Base-by-base conservation (phyloP, 176 grass and related monocot genomes). In the Musa itinerans region DNA sequence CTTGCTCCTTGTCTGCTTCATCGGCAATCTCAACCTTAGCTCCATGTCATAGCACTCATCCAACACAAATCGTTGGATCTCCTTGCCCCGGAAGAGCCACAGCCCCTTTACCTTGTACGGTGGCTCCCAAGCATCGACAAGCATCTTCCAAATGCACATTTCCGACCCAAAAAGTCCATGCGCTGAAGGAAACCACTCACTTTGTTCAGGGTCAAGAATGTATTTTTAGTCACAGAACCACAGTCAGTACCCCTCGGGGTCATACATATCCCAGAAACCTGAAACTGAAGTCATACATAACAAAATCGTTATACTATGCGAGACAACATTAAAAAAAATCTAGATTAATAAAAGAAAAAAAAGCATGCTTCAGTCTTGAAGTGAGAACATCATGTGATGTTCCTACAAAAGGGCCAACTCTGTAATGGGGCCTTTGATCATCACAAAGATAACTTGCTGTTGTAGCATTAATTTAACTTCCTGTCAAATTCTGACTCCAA, bases 231-330 rank as follows among this genome's bases (percentile, higher is more conserved):
- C 84, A 63, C 88, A 99, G 81, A 99, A 99, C 95, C 95, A 99
- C 11, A 99, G 63, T 26, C 90, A 99, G 80, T 99, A 99, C 14
- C 95, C 95, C 82, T 99, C 95, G 10, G 95, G 82, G 65, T 99
- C 95, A 64, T 84, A 99, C 95, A 99, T 99, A 52, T 99, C 82
- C 95, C 95, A 99, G 82, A 94, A 99, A 79, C 95, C 95, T 94
- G 82, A 94, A 99, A 79, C 95, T 99, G 91, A 69, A 89, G 69
- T 55, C 65, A 34, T 75, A 11, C 23, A 23, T 23, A 14, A 16
- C 2, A 52, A 20, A 67, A 52, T 15, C 9, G 7, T 67, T 29
- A 29, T 24, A 2, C 52, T 26, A 67, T 54, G 25, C 1, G 12
- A 7, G n/a, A 2, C n/a, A 74, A 10, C 6, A 56, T 19, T 21